phyloP scores from a whole-genome alignment of 2,329 filamentous ascomycete genomes.

The Sporothrix variecibatus region DNA sequence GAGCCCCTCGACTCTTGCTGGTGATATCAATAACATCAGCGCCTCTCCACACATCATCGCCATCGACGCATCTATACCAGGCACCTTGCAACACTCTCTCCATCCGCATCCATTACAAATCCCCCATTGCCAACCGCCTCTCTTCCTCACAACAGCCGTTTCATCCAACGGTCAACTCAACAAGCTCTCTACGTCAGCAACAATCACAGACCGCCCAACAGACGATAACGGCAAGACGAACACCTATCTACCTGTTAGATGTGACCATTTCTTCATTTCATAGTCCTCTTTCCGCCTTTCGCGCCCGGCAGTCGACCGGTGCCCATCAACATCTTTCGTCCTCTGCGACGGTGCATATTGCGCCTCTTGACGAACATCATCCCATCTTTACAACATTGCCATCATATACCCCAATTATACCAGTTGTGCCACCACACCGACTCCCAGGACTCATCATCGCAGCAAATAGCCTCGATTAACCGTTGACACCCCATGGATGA shows the following conservation, averaged over 20 bases:
- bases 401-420: neutral
- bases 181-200: neutral
- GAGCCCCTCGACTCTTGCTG: neutral
- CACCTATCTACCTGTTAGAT: neutral
- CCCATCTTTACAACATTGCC: neutral
- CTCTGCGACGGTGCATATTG: neutral
- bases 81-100: neutral
- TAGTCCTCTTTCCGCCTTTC: neutral
- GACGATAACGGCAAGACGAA: neutral
- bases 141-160: neutral
- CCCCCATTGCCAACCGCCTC: neutral
- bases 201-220: neutral
- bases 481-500: neutral
- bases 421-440: neutral
- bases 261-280: neutral
- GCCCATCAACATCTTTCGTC: neutral
- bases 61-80: neutral
- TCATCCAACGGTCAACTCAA: neutral
- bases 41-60: neutral
- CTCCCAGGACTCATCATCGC: neutral
- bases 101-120: neutral
- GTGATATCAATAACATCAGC: neutral
- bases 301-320: neutral
- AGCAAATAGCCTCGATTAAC: neutral
- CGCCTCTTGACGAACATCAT: neutral